Evolutionary conservation across 1,139 yeast genomes (phyloP).

Genomic region (Protomyces inundatus): DNA sequence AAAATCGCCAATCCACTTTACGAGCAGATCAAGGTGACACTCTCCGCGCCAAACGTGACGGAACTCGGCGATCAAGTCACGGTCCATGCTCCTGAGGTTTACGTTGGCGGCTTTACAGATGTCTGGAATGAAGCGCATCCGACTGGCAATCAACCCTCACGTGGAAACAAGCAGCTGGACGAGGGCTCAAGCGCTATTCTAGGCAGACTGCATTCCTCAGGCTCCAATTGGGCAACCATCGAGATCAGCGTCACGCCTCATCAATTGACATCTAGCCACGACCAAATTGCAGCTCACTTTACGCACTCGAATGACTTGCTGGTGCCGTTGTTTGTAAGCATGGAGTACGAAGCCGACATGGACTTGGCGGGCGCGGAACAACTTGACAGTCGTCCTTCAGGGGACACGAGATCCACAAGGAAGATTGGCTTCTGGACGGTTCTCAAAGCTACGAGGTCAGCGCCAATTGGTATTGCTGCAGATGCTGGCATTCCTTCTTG

Average conservation of each 20-base stretch:
- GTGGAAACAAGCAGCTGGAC: background rate
- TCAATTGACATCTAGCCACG: no score
- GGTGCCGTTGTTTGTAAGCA: background rate
- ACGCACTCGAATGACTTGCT: background rate
- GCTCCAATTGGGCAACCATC: background rate
- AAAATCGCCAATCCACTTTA: conserved; percentile 31
- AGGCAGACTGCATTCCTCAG: background rate
- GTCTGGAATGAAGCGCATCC: conserved; percentile 20
- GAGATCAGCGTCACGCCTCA: background rate
- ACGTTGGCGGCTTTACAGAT: conserved; percentile 29
- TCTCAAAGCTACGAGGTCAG: background rate
- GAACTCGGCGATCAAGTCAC: conserved; percentile 29
- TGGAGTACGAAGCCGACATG: background rate
- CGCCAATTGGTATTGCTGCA: no score
- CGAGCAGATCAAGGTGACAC: conserved; percentile 25
- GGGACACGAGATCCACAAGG: background rate
- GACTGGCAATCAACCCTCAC: background rate
- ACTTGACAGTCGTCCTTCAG: background rate
- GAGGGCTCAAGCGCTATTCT: background rate
- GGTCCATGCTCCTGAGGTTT: conserved; percentile 28
- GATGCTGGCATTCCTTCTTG: no score
- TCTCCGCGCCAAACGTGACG: conserved; percentile 29
- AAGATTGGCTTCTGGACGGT: background rate
- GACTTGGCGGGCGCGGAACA: background rate
- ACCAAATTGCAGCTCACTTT: background rate